Percentiles rank a stretch among this genome's conserved stretches.
These are phyloP conservation scores for Suillus decipiens DNA, from an alignment of 768 basidiomycete species.

Conservation along the genomic window DNA sequence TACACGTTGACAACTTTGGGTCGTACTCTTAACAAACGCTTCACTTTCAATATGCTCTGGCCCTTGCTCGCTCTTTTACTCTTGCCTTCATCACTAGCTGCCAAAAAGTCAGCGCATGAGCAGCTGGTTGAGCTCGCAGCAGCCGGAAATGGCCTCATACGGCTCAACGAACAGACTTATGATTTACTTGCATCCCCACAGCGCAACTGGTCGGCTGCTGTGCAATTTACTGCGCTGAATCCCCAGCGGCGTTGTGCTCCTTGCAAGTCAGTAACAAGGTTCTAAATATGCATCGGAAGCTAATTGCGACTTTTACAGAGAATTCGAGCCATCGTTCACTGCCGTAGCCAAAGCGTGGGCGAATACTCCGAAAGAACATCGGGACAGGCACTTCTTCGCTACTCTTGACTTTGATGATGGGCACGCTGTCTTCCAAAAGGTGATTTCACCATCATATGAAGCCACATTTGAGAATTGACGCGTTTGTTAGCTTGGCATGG, in stretches of 20 bases:
- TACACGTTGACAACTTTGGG: constrained; percentile 10
- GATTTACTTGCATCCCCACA: constrained; percentile 74
- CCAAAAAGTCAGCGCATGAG: constrained; percentile 39
- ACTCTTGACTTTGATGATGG: constrained; percentile 86
- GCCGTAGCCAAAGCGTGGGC: constrained; percentile 85
- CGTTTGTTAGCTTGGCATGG: constrained; percentile 65
- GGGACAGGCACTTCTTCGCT: constrained; percentile 89
- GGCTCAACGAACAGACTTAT: constrained; percentile 72
- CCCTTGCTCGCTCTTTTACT: constrained; percentile 33
- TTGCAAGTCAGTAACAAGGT: constrained; percentile 70
- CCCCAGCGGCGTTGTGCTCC: constrained; percentile 82
- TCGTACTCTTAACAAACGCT: background rate
- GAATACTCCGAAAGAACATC: constrained; percentile 54
- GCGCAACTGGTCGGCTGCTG: constrained; percentile 84
- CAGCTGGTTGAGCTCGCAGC: constrained; percentile 71
- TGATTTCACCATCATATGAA: constrained; percentile 27
- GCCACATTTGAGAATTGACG: constrained; percentile 15
- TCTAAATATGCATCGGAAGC: background rate
- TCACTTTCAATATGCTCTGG: constrained; percentile 19
- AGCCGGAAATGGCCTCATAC: constrained; percentile 77
- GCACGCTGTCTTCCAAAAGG: constrained; percentile 78
- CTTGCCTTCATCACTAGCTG: constrained; percentile 34
- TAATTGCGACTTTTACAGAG: constrained; percentile 44
- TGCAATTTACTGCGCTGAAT: constrained; percentile 89
- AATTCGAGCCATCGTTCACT: constrained; percentile 84